phyloP scores from a whole-genome alignment of 192 early-diverging fungal species.

The Coemansia biformis region DNA sequence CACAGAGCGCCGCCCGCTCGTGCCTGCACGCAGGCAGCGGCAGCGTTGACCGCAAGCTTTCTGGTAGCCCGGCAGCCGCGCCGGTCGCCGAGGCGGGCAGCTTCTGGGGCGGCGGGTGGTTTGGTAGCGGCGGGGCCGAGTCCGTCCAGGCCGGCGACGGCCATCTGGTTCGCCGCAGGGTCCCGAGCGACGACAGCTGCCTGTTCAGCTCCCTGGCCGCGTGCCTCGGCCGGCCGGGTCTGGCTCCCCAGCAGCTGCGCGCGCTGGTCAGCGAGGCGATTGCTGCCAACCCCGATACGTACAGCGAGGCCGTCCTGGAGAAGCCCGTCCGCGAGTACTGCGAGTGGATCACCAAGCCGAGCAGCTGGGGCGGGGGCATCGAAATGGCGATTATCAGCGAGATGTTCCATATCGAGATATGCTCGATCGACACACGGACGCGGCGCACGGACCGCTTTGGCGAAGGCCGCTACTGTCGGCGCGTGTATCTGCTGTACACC shows the following conservation, averaged over 20 bases:
- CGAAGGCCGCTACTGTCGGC: slow-evolving; percentile 39
- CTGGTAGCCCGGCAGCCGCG: too few relatives aligned
- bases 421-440: slow-evolving; percentile 56
- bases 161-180: slow-evolving; percentile 25
- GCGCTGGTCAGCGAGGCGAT: slow-evolving; percentile 41
- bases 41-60: too few relatives aligned
- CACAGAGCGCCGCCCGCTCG: too few relatives aligned
- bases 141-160: slow-evolving; percentile 11
- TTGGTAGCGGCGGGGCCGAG: too few relatives aligned
- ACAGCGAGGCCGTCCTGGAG: slow-evolving; percentile 55
- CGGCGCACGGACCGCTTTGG: slow-evolving; percentile 60
- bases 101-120: too few relatives aligned
- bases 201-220: slow-evolving; percentile 53
- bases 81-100: too few relatives aligned
- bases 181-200: slow-evolving; percentile 58
- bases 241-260: slow-evolving; percentile 22
- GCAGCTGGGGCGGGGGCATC: slow-evolving; percentile 61
- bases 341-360: slow-evolving; percentile 52
- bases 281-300: slow-evolving; percentile 37
- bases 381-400: slow-evolving; percentile 55
- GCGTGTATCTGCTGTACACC: slow-evolving; percentile 54
- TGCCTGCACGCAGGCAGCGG: too few relatives aligned
- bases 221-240: slow-evolving; percentile 15
- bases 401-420: slow-evolving; percentile 54
- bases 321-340: slow-evolving; percentile 49